Conservation (phyloP, 2,329 filamentous ascomycete species). For the Huntiella omanensis region DNA sequence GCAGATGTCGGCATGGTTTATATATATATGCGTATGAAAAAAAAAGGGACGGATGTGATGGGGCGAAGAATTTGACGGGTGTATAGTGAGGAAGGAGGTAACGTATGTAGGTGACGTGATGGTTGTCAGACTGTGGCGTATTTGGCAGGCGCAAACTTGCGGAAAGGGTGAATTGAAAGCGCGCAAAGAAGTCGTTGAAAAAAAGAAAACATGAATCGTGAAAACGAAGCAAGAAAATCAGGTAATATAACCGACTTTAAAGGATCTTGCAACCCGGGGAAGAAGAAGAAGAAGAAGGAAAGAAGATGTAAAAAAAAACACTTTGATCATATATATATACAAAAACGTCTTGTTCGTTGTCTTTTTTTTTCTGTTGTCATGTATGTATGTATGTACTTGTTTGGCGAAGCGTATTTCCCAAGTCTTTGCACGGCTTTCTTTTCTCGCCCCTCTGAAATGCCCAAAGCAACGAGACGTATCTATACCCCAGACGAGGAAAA, state of each 20-base stretch:
- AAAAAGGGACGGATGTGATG: background rate
- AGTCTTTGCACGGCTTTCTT: background rate
- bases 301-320: background rate
- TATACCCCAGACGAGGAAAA: background rate
- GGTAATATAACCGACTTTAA: background rate
- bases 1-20: no score
- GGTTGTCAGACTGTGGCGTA: no score
- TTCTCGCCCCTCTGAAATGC: background rate
- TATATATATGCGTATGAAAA: background rate
- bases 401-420: no score
- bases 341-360: background rate
- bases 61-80: background rate
- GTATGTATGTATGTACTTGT: no score
- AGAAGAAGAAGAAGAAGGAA: background rate
- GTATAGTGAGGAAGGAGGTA: no score
- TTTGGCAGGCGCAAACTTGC: no score
- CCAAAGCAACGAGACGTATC: no score
- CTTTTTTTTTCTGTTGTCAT: background rate
- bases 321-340: background rate
- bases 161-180: background rate
- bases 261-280: background rate
- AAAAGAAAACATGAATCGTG: background rate
- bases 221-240: background rate
- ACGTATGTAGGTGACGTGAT: no score
- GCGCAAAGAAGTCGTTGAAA: background rate